Evolutionary conservation across 2,329 filamentous ascomycete genomes (phyloP).

Genomic region (Fusarium agapanthi): DNA sequence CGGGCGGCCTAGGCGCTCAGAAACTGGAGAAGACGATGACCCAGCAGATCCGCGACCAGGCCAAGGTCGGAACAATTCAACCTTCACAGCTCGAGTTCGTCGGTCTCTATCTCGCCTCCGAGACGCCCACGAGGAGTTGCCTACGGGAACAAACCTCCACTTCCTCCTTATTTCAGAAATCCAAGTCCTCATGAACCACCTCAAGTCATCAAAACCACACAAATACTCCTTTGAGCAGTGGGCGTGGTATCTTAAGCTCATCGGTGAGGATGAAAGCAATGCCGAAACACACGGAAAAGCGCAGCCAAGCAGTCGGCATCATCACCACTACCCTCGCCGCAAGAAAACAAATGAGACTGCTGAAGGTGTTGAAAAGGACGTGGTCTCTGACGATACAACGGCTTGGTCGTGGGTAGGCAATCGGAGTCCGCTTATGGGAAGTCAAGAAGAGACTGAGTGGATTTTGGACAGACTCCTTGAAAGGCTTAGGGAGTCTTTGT

Average conservation of each 20-base stretch:
- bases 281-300: constrained; percentile 59
- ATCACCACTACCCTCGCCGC: not conserved
- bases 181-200: constrained; percentile 65
- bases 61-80: constrained; percentile 19
- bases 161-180: constrained; percentile 79
- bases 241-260: constrained; percentile 83
- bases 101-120: constrained; percentile 49
- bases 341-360: not conserved
- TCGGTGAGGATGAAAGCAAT: constrained; percentile 70
- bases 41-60: constrained; percentile 31
- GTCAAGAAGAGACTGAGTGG: constrained; percentile 76
- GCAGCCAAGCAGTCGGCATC: constrained; percentile 38
- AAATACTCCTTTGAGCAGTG: constrained; percentile 85
- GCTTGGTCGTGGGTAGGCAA: constrained; percentile 78
- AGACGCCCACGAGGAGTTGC: constrained; percentile 51
- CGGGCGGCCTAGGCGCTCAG: constrained; percentile 6
- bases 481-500: constrained; percentile 55
- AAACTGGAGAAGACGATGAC: not conserved
- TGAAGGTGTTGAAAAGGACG: constrained; percentile 10
- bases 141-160: constrained; percentile 60
- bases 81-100: constrained; percentile 46
- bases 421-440: constrained; percentile 74
- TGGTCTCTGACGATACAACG: constrained; percentile 41
- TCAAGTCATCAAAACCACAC: constrained; percentile 67
- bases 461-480: constrained; percentile 71